Evolutionary conservation across 2,329 filamentous ascomycete species (phyloP).

Genomic region (Lasiodiplodia gonubiensis): DNA sequence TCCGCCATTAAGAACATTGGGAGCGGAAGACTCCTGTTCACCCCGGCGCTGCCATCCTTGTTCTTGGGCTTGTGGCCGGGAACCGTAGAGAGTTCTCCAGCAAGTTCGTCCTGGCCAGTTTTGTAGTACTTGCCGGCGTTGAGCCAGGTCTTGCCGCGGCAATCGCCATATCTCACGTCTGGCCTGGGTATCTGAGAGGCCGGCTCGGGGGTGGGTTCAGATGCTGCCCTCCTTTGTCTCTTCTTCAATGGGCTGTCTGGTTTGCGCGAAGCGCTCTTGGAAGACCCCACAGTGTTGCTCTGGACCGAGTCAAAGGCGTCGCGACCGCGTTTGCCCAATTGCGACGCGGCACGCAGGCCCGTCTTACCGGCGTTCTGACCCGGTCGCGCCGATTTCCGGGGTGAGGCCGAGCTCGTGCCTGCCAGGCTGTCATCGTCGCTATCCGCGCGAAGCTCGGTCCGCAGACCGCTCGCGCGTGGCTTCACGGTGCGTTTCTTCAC

Average conservation of each 20-base stretch:
- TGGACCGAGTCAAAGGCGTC: conserved; percentile 48
- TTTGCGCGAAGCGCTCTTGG: conserved; percentile 53
- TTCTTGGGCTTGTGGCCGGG: conserved; percentile 46
- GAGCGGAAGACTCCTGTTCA: conserved; percentile 68
- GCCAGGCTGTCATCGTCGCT: conserved; percentile 5
- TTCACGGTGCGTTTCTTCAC: background rate
- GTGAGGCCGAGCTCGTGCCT: background rate
- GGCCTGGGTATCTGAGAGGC: conserved; percentile 38
- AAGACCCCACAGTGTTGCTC: conserved; percentile 35
- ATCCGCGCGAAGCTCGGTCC: conserved; percentile 11
- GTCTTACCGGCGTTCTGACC: background rate
- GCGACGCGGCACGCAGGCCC: background rate
- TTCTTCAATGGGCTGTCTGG: conserved; percentile 2
- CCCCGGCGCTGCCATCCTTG: conserved; percentile 33
- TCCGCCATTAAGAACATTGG: conserved; percentile 80
- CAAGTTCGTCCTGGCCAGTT: conserved; percentile 36
- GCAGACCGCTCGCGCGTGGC: conserved; percentile 10
- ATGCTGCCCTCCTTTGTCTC: conserved; percentile 9
- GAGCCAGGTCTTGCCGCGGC: conserved; percentile 18
- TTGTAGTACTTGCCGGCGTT: conserved; percentile 32
- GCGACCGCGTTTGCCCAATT: conserved; percentile 34
- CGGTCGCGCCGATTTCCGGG: background rate
- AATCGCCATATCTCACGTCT: background rate
- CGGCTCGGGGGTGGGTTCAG: conserved; percentile 18
- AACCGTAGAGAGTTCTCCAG: background rate